A percentile compares a stretch with the other conserved stretches of the same genome.
phyloP scores from a whole-genome alignment of 495 filamentous ascomycete species.

The Letharia columbiana region DNA sequence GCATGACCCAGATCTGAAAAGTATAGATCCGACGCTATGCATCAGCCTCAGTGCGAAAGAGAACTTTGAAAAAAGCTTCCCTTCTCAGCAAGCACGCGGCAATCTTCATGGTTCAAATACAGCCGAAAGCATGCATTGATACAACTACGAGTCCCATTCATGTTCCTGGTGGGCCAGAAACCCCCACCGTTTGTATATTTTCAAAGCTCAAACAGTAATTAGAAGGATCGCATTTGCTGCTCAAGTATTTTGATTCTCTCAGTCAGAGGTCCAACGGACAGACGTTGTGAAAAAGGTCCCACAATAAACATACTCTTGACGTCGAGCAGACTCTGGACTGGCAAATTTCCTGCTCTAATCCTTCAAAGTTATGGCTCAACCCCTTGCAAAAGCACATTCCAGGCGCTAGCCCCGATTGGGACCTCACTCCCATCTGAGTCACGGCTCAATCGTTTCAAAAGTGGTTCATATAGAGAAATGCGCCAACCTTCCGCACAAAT shows the following conservation, averaged over 20 bases:
- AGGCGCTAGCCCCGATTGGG: neutral
- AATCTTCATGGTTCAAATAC: neutral
- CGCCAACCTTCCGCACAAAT: neutral
- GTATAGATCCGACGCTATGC: constrained; percentile 62
- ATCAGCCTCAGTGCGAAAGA: constrained; percentile 43
- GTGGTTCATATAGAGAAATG: neutral
- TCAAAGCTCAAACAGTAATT: neutral
- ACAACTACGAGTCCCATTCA: neutral
- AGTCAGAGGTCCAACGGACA: neutral
- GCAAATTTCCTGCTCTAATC: neutral
- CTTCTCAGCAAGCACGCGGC: neutral
- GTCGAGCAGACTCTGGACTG: neutral
- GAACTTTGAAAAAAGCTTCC: constrained; percentile 31
- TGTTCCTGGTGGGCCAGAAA: neutral
- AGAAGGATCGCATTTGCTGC: too few species aligned
- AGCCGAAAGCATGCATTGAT: neutral
- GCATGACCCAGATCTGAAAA: constrained; percentile 50
- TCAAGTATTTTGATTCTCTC: neutral
- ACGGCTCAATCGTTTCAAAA: neutral
- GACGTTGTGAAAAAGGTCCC: neutral
- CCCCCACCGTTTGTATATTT: neutral
- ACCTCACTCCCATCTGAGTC: neutral
- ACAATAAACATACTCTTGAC: neutral
- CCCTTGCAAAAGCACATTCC: neutral
- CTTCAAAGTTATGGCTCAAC: neutral